These are phyloP conservation scores for Pelargonium cotyledonis DNA, from an alignment of 441 rosid species.

Conservation along the genomic window DNA sequence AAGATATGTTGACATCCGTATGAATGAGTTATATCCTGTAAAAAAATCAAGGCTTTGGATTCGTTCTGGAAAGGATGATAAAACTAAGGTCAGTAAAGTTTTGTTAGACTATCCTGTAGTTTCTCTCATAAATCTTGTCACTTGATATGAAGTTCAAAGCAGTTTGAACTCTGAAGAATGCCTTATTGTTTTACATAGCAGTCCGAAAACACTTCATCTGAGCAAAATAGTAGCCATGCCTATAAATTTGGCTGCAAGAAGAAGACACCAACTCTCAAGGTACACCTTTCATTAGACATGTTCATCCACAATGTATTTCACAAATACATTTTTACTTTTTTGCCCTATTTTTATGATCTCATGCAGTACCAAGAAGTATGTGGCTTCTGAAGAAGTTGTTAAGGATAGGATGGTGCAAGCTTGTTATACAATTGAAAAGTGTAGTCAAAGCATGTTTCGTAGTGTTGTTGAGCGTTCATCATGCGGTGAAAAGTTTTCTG, in stretches of 20 bases:
- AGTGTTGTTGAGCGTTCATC: constrained; percentile 79
- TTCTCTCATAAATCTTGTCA: constrained; percentile 13
- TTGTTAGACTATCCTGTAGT: constrained; percentile 8
- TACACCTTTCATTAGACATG: constrained; percentile 24
- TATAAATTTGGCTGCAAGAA: constrained; percentile 49
- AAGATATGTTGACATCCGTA: constrained; percentile 55
- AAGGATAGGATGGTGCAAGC: constrained; percentile 32
- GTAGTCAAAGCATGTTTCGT: constrained; percentile 57
- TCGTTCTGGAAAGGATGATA: constrained; percentile 50
- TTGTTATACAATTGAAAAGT: constrained; percentile 42
- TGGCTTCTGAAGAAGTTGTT: constrained; percentile 34
- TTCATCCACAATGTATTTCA: constrained; percentile 5
- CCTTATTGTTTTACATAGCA: not conserved
- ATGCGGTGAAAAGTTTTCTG: constrained; percentile 44
- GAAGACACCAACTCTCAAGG: constrained; percentile 45
- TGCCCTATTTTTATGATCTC: constrained; percentile 20
- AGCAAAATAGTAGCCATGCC: constrained; percentile 37
- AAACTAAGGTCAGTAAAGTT: constrained; percentile 44
- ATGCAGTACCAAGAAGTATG: constrained; percentile 40
- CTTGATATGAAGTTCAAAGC: constrained; percentile 9
- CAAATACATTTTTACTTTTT: constrained; percentile 12
- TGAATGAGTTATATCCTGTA: constrained; percentile 69
- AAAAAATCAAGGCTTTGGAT: constrained; percentile 61
- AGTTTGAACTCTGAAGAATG: not conserved
- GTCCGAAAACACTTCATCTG: constrained; percentile 35